Evolutionary conservation across 2,329 filamentous ascomycete genomes (phyloP), one percentile per base, ranked within the genome.

Genomic region (Parasarocladium wereldwijsianum): DNA sequence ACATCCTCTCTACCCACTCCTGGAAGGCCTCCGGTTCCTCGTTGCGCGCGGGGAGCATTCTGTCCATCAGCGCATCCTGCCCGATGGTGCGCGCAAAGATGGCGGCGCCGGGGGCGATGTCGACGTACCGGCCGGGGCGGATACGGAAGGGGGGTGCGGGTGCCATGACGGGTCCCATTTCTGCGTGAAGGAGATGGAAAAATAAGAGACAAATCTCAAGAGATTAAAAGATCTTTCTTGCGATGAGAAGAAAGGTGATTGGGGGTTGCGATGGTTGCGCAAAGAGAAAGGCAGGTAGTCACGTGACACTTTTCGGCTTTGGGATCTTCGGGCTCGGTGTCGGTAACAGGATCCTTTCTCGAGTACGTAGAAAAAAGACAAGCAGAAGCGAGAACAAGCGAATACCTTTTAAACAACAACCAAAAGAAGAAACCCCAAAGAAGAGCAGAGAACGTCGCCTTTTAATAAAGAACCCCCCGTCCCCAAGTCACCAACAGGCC

Each of bases 61-160:
- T 36, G 29, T 45, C 40, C n/a, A 54, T 32, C 5, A 52, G 32
- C 20, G 38, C 26, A 30, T 56, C 51, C 11, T 42, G 27, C 35
- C 31, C 33, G 32, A 55, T 50, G 38, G 45, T 34, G 24, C 39
- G 36, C 24, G 37, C 30, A 43, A 49, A 55, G 34, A 55, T 32
- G 20, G 32, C 29, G 6, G 40, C 33, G 12, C 40, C 35, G 32
- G 35, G 37, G 13, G 35, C 29, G 17, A 50, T n/a, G 40, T 57
- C 53, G 26, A 44, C 38, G 20, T 34, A 36, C 15, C 35, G 36
- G 29, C 51, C 51, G 7, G 49, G 45, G 17, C 51, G 52, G 38
- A 56, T 31, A 29, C 31, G 38, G 32, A 42, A 46, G 12, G 37
- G 27, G 11, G 34, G 28, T 26, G 31, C n/a, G n/a, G n/a, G n/a